These are phyloP conservation scores for Pseudocercospora pini-densiflorae DNA, from an alignment of 2,329 filamentous ascomycete genomes.

Conservation along the genomic window DNA sequence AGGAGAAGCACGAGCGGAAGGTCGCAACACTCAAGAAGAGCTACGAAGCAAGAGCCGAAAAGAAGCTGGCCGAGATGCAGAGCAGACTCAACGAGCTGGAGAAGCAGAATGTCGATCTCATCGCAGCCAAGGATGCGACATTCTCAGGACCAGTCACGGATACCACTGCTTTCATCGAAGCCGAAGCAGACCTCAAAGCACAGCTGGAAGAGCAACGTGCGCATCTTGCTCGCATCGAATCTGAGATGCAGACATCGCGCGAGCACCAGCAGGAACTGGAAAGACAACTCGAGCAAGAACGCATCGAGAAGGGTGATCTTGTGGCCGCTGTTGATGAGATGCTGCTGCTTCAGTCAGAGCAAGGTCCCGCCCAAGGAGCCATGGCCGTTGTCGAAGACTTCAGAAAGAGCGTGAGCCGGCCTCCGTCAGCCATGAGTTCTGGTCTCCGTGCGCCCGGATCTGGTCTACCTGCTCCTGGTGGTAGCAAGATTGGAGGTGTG, in stretches of 20 bases:
- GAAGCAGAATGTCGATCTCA: conserved; percentile 76
- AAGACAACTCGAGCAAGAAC: conserved; percentile 70
- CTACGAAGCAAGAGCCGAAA: conserved; percentile 87
- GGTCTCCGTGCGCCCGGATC: conserved; percentile 63
- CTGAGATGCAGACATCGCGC: conserved; percentile 72
- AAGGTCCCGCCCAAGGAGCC: conserved; percentile 44
- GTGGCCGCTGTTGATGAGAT: conserved; percentile 83
- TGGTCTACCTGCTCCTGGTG: conserved; percentile 42
- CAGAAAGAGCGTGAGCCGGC: conserved; percentile 59
- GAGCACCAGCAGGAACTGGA: conserved; percentile 73
- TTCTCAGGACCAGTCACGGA: conserved; percentile 58
- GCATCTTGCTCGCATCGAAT: conserved; percentile 73
- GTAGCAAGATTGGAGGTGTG: conserved; percentile 50
- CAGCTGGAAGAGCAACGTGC: conserved; percentile 69
- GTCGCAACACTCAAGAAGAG: conserved; percentile 82
- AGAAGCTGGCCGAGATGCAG: conserved; percentile 81
- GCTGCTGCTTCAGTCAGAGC: conserved; percentile 66
- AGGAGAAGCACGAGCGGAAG: conserved; percentile 96
- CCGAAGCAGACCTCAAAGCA: conserved; percentile 43
- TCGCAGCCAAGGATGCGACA: conserved; percentile 67
- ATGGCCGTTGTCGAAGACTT: conserved; percentile 53
- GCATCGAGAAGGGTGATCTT: conserved; percentile 82
- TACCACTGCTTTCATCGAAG: conserved; percentile 25
- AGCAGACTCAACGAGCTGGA: conserved; percentile 68
- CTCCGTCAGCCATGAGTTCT: conserved; percentile 38